Evolutionary conservation across 371 early-diverging fungal species (phyloP).

Genomic region (Apophysomyces variabilis): DNA sequence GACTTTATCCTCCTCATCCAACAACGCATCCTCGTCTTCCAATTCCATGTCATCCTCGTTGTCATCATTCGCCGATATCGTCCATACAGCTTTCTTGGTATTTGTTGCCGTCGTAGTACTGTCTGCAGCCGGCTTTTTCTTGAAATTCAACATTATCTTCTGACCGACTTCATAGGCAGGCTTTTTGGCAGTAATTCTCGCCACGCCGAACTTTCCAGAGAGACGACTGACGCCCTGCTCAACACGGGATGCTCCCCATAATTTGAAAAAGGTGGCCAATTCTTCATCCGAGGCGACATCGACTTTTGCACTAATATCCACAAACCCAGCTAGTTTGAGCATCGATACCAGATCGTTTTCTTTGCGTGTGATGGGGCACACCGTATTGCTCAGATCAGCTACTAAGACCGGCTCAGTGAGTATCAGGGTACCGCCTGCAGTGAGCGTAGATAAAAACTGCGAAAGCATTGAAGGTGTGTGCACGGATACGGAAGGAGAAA

Average conservation of each 20-base stretch:
- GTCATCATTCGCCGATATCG: conserved; percentile 16
- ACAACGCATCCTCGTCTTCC: conserved; percentile 86
- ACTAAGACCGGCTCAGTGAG: conserved; percentile 43
- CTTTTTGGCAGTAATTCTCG: conserved; percentile 68
- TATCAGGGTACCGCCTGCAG: conserved; percentile 39
- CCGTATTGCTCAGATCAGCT: conserved; percentile 34
- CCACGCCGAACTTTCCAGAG: conserved; percentile 49
- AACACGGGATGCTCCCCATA: conserved; percentile 49
- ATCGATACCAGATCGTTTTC: conserved; percentile 45
- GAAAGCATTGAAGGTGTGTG: conserved; percentile 47
- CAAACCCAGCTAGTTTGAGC: conserved; percentile 52
- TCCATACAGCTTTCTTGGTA: conserved; percentile 43
- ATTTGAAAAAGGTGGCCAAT: conserved; percentile 43
- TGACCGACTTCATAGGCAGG: conserved; percentile 88
- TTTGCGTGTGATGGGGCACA: conserved; percentile 50
- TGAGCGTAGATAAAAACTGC: conserved; percentile 41
- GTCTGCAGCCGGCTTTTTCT: conserved; percentile 56
- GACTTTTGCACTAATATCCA: conserved; percentile 33
- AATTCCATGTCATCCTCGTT: conserved; percentile 73
- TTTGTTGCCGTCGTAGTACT: conserved; percentile 11
- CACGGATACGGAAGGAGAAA: conserved; percentile 37
- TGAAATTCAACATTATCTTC: conserved; percentile 48
- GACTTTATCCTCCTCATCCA: conserved; percentile 86
- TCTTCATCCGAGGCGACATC: conserved; percentile 45
- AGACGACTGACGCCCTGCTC: conserved; percentile 52